Base-by-base conservation (phyloP, 2,329 filamentous ascomycete genomes). In the Diplodia scrobiculata region DNA sequence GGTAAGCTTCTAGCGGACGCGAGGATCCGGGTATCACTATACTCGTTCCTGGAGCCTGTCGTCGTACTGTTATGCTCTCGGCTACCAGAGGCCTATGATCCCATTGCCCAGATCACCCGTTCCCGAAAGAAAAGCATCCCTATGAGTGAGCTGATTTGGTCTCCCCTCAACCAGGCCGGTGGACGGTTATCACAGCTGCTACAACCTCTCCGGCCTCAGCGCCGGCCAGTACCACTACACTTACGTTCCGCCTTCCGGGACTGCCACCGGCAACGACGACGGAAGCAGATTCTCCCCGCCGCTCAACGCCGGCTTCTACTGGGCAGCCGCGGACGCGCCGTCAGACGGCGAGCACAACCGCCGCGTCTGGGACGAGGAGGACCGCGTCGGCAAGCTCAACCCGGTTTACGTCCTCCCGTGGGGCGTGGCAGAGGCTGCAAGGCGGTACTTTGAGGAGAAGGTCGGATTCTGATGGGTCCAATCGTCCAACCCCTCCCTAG, bases 141-240 rank as follows among this genome's bases (percentile, higher is more conserved):
- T 7, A 34, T 10, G 32, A 34, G 63, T 55, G 10, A 21, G 11
- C 34, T 47, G 63, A 67, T 63, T 66, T 65, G 66, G 65, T 66
- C 69, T 17, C n/a, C 71, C 19, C 63, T 71, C 29, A 25, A 54
- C 32, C 71, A 92, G 90, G 72, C 83, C 84, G 68, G 88, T 92
- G 4, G 94, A 98, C 79, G 89, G 90, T 58, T 97, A 98, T 74
- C 94, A 98, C 79, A 92, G 92, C 52, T 95, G 91, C 80, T 98
- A 98, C 79, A 91, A 93, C 34, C 84, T 98, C 2, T 54, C 47
- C 59, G 94, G 94, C 5, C 82, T 98, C 70, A 95, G 91, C 76
- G 89, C 88, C 63, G 89, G 89, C 27, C 91, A 96, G 79, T 86
- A 97, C 76, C 73, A 78, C 47, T 85, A 84, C 70, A 78, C 77